Evolutionary conservation across 805 yeast species (phyloP), one percentile per base, ranked within the genome.

Genomic region (Saccharomycopsis sp.): DNA sequence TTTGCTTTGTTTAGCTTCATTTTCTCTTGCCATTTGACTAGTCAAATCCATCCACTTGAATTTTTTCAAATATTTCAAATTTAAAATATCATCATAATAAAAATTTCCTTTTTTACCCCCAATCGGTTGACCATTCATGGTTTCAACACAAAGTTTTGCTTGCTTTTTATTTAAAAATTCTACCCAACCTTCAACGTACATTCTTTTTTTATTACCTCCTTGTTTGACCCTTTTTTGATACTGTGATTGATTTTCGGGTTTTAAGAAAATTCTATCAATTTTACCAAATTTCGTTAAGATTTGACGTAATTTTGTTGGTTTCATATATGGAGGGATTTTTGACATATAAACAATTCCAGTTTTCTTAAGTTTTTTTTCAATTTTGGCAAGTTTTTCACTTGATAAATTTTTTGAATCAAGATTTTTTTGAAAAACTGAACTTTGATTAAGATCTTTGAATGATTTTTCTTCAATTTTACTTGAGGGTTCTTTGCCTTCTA

Each of bases 1-100:
- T 61, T 84, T 87, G 39, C 89, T 76, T 53, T 87, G 94, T 59
- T 95, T 77, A 32, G 79, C 70, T 58, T 88, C 96, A 48, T 81
- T 79, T 61, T 92, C 97, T 52, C 74, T 74, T 2, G 95, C 87
- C 49, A 89, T 83, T 56, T 89, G 96, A 56, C 82, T 94, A 2
- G 96, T 88, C 56, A 92, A 67, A 54, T 92, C 94, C 41, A 80
- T 70, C 98, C 98, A 92, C 56, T 92, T 92, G 70, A 89, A 92
- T 2, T 89, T 87, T 8, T 85, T 78, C 46, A 92, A 65, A 52
- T 92, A 92, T 58, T 84, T 89, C 45, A 89, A 76, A 57, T 87
- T 92, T 65, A 94, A 69, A 20, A 92, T 79, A 63, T 92, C 98
- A 59, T 92, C 98, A 54, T 92, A 81, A 61, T 88, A 92, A 53